A percentile compares a stretch with the other conserved stretches of the same genome.
Conservation (phyloP, 495 filamentous ascomycete genomes). For the Saxophila tyrrhenica region DNA sequence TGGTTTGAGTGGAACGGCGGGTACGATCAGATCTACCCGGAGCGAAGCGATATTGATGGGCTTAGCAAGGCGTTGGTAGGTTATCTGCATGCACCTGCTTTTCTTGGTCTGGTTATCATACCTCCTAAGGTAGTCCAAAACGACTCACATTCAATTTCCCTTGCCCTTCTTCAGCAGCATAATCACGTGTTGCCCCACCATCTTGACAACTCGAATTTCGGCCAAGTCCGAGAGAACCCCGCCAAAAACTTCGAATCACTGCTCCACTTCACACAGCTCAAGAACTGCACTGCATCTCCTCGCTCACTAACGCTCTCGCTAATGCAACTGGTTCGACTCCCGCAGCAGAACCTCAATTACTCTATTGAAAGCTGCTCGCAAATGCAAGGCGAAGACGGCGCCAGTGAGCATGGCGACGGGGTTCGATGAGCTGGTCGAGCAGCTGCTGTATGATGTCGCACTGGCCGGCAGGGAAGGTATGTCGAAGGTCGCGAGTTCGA, state of each 20-base stretch:
- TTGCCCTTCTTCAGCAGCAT: not conserved
- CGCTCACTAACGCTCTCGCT: not conserved
- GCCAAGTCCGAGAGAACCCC: not conserved
- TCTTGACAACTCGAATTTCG: not conserved
- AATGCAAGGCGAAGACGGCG: not conserved
- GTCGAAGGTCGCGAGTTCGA: not conserved
- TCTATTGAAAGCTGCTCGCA: not conserved
- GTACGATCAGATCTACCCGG: too few species aligned
- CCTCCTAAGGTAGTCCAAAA: too few species aligned
- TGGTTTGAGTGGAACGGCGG: too few species aligned
- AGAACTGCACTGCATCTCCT: not conserved
- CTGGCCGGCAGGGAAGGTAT: conserved; percentile 55
- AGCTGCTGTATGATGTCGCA: conserved; percentile 61
- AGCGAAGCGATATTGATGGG: not conserved
- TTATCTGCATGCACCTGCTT: too few species aligned
- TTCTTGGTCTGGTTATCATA: too few species aligned
- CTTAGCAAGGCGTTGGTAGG: conserved; percentile 9
- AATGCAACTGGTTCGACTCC: not conserved
- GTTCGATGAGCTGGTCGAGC: conserved; percentile 60
- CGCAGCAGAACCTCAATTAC: not conserved
- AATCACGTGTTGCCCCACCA: not conserved
- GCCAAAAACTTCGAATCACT: not conserved
- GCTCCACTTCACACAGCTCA: not conserved
- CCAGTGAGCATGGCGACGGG: conserved; percentile 45
- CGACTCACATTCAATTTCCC: too few species aligned